A percentile compares a stretch with the other conserved stretches of the same genome.
Conservation (phyloP, 1,139 yeast genomes). For the Yamadazyma taylorii region DNA sequence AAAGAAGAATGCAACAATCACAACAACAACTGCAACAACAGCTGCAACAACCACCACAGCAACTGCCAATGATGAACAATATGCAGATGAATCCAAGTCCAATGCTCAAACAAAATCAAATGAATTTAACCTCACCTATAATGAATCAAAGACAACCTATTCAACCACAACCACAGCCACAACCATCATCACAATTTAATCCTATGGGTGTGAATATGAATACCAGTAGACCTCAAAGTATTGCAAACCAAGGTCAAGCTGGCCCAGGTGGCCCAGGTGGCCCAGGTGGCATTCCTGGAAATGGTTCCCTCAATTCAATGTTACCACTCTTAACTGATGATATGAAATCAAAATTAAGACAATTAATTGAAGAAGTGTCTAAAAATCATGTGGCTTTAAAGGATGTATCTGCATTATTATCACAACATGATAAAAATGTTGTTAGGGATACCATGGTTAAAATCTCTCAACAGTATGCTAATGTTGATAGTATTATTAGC, state of each 20-base stretch:
- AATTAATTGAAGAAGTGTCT: conserved; percentile 67
- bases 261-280: conserved; percentile 10
- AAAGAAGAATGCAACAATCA: conserved; percentile 16
- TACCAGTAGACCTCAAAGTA: conserved; percentile 11
- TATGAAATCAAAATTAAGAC: conserved; percentile 51
- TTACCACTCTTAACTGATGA: conserved; percentile 47
- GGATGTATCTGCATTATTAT: conserved; percentile 60
- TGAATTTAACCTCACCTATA: conserved; percentile 12
- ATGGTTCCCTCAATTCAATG: conserved; percentile 17
- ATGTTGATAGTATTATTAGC: conserved; percentile 75
- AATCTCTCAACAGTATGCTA: conserved; percentile 62
- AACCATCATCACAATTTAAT: conserved; percentile 3
- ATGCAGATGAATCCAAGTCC: conserved; percentile 15
- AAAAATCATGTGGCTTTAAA: conserved; percentile 64
- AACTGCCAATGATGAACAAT: conserved; percentile 19
- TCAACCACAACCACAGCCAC: conserved; percentile 11
- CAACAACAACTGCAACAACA: neutral
- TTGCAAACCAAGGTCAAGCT: neutral
- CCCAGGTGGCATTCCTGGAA: conserved; percentile 7
- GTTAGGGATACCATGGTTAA: conserved; percentile 59
- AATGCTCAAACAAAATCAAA: conserved; percentile 14
- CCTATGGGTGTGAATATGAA: conserved; percentile 2
- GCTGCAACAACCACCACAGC: conserved; percentile 14
- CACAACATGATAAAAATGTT: conserved; percentile 62
- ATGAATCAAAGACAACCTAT: conserved; percentile 14